phyloP scores from a whole-genome alignment of 345 rosid species.

The Gossypium longicalyx region DNA sequence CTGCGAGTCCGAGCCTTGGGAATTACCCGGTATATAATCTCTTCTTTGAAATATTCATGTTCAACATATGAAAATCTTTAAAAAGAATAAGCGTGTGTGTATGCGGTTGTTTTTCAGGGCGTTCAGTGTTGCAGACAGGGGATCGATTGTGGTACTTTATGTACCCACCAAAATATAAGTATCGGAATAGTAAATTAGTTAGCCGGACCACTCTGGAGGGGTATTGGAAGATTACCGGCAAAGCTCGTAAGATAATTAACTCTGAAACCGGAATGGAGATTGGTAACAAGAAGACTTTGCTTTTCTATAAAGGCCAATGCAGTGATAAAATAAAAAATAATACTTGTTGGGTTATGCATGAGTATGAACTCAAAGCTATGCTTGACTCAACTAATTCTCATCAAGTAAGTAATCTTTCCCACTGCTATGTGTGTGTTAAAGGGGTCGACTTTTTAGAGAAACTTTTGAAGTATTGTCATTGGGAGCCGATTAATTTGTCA shows the following conservation, averaged over 20 bases:
- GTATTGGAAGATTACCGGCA: conserved; percentile 19
- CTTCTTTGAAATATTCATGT: not conserved
- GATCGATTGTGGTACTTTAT: not conserved
- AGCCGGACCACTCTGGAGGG: conserved; percentile 8
- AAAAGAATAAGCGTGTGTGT: not conserved
- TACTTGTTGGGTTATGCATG: conserved; percentile 11
- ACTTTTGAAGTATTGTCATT: too few species aligned
- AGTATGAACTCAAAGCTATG: not conserved
- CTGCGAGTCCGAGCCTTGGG: not conserved
- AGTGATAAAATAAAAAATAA: not conserved
- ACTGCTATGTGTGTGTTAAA: not conserved
- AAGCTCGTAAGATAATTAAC: not conserved
- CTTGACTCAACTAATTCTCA: not conserved
- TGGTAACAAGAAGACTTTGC: conserved; percentile 17
- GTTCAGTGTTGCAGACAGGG: not conserved
- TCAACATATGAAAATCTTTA: not conserved
- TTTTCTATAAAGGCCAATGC: conserved; percentile 7
- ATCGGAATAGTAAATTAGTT: not conserved
- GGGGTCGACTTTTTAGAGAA: too few species aligned
- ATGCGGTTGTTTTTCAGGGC: not conserved
- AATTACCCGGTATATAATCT: not conserved
- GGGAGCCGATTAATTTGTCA: too few species aligned
- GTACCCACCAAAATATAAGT: not conserved
- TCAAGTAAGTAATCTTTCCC: conserved; percentile 3
- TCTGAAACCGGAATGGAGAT: not conserved